Evolutionary conservation across 1,139 yeast genomes (phyloP).

Genomic region (Diutina pseudorugosa): DNA sequence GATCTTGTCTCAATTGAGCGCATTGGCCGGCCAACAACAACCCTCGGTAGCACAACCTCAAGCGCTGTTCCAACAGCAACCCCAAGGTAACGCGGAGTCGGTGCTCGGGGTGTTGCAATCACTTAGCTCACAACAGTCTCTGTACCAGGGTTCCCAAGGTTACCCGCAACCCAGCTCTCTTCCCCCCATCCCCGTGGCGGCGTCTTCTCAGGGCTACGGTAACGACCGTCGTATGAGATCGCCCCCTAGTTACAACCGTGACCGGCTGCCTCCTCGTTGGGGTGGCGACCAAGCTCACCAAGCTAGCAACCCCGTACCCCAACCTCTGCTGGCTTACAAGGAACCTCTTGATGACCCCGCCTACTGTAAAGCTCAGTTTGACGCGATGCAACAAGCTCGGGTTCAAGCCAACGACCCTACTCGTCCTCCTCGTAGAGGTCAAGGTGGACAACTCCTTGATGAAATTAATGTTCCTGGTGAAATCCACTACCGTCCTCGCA

Average conservation of each 20-base stretch:
- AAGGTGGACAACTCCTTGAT: constrained; percentile 14
- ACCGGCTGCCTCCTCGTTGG: background rate
- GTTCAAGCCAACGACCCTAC: constrained; percentile 1
- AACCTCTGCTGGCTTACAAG: background rate
- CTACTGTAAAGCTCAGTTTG: background rate
- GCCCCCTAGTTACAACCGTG: constrained; percentile 2
- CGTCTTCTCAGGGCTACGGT: background rate
- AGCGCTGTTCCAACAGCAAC: background rate
- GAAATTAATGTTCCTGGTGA: constrained; percentile 60
- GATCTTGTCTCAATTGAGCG: constrained; percentile 33
- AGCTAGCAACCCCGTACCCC: background rate
- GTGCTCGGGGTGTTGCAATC: constrained; percentile 1
- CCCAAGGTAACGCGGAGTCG: background rate
- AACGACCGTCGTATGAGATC: background rate
- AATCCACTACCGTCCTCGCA: constrained; percentile 63
- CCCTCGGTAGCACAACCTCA: background rate
- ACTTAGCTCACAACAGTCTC: constrained; percentile 2
- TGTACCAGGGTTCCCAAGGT: background rate
- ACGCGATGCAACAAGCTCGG: background rate
- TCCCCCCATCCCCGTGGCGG: constrained; percentile 1
- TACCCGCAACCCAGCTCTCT: constrained; percentile 1
- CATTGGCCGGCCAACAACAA: constrained; percentile 18
- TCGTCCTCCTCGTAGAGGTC: constrained; percentile 5
- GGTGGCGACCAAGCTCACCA: background rate
- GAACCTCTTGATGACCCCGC: background rate